These are phyloP conservation scores for Scleroderma bovista DNA, from an alignment of 768 basidiomycete genomes.

Conservation along the genomic window DNA sequence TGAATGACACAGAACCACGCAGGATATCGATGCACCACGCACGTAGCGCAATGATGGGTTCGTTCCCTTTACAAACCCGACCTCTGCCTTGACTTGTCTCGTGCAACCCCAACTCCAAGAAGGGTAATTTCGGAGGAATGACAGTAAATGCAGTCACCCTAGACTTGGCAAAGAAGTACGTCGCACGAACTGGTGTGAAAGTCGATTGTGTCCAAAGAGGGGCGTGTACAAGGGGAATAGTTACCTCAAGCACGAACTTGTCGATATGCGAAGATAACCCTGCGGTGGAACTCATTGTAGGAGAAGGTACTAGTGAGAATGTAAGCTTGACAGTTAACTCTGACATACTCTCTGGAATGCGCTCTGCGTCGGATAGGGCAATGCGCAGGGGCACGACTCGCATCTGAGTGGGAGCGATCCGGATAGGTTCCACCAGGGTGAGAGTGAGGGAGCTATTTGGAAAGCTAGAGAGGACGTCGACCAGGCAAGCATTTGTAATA, in stretches of 20 bases:
- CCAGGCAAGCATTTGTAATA: constrained; percentile 23
- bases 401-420: constrained; percentile 58
- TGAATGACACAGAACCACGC: not conserved
- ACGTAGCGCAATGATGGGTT: constrained; percentile 65
- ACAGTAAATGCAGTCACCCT: constrained; percentile 55
- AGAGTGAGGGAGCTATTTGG: constrained; percentile 11
- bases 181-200: constrained; percentile 41
- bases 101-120: constrained; percentile 8
- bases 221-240: constrained; percentile 43
- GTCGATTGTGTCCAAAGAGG: constrained; percentile 34
- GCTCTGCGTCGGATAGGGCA: constrained; percentile 28
- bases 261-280: not conserved
- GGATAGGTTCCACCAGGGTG: constrained; percentile 18
- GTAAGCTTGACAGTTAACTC: constrained; percentile 36
- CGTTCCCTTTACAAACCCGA: constrained; percentile 18
- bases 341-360: constrained; percentile 30
- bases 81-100: not conserved
- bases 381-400: constrained; percentile 53
- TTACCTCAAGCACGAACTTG: constrained; percentile 26
- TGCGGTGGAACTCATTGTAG: not conserved
- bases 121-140: constrained; percentile 46
- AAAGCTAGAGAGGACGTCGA: constrained; percentile 2
- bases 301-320: constrained; percentile 16
- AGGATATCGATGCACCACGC: constrained; percentile 26
- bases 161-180: constrained; percentile 52